Evolutionary conservation across 805 yeast species (phyloP).

Genomic region (Vanderwaltozyma polyspora): DNA sequence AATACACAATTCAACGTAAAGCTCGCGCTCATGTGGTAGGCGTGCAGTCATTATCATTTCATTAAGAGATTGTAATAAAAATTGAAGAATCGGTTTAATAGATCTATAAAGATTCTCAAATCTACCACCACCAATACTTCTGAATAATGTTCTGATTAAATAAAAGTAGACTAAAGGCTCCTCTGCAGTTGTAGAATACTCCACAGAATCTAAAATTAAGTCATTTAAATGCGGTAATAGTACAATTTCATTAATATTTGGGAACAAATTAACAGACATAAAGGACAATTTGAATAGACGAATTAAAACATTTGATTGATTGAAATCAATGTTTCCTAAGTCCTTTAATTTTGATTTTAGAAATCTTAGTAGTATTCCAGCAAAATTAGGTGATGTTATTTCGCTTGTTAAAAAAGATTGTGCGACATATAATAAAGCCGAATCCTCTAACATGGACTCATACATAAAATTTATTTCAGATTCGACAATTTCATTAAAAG

Average conservation of each 20-base stretch:
- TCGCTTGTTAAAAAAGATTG: slow-evolving; percentile 92
- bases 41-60: slow-evolving; percentile 73
- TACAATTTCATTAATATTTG: slow-evolving; percentile 76
- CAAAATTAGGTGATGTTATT: slow-evolving; percentile 84
- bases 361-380: slow-evolving; percentile 71
- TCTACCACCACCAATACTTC: slow-evolving; percentile 95
- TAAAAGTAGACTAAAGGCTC: slow-evolving; percentile 89
- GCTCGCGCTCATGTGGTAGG: slow-evolving; percentile 81
- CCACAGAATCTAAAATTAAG: slow-evolving; percentile 68
- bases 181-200: slow-evolving; percentile 69
- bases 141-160: slow-evolving; percentile 74
- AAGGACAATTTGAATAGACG: slow-evolving; percentile 85
- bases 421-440: slow-evolving; percentile 80
- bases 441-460: slow-evolving; percentile 67
- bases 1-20: slow-evolving; percentile 87
- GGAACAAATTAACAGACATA: slow-evolving; percentile 90
- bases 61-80: slow-evolving; percentile 73
- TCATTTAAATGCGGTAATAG: slow-evolving; percentile 79
- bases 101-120: slow-evolving; percentile 89
- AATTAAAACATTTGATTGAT: slow-evolving; percentile 69
- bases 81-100: slow-evolving; percentile 82
- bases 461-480: slow-evolving; percentile 70
- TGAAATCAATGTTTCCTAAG: slow-evolving; percentile 69
- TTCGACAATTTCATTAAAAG: slow-evolving; percentile 85
- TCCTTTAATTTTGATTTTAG: slow-evolving; percentile 61